phyloP scores from a whole-genome alignment of 2,329 filamentous ascomycete species.

The Aureobasidium sp. region DNA sequence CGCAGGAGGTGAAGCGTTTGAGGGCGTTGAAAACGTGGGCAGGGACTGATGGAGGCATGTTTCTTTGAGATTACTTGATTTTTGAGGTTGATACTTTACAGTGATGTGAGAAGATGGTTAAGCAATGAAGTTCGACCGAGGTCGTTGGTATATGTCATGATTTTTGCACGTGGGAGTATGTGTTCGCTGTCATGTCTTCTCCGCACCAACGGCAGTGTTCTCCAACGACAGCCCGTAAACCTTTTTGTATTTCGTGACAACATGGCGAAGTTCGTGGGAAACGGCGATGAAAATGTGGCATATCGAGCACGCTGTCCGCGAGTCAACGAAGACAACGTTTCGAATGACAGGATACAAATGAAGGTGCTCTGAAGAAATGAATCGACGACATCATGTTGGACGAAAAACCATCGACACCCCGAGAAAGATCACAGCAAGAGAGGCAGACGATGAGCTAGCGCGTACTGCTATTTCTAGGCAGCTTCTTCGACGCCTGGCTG shows the following conservation, averaged over 20 bases:
- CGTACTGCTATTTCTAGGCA: background rate
- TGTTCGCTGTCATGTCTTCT: background rate
- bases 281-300: background rate
- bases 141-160: background rate
- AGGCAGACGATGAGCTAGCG: background rate
- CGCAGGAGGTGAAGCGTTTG: conserved; percentile 13
- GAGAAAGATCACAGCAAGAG: background rate
- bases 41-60: conserved; percentile 4
- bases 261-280: background rate
- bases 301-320: background rate
- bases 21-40: conserved; percentile 4
- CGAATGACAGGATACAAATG: background rate
- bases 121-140: background rate
- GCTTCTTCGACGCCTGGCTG: background rate
- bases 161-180: background rate
- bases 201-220: background rate
- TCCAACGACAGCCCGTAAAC: background rate
- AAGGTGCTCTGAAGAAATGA: background rate
- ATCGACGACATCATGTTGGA: background rate
- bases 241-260: background rate
- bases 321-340: too few species aligned
- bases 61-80: background rate
- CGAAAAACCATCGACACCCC: too few species aligned
- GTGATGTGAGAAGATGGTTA: too few species aligned
- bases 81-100: background rate